phyloP scores from a whole-genome alignment of 2,329 filamentous ascomycete genomes.

The Pseudopithomyces maydicus region DNA sequence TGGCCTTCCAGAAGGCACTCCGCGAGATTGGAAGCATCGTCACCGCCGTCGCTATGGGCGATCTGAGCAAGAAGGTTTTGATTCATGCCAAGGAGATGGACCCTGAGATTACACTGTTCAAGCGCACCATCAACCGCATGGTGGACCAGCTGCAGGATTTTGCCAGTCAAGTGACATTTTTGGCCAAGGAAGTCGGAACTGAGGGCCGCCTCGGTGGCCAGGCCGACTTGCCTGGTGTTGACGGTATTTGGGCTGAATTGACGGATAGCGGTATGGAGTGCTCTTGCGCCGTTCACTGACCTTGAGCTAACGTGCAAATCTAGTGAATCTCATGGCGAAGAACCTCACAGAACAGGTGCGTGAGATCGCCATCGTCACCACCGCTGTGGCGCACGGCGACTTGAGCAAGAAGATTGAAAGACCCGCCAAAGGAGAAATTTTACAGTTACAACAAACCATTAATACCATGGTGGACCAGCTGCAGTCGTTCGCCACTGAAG shows the following conservation, averaged over 20 bases:
- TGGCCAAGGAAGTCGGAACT: constrained; percentile 94
- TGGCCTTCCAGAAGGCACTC: constrained; percentile 96
- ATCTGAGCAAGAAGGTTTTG: constrained; percentile 94
- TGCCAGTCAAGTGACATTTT: constrained; percentile 91
- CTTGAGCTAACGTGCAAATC: constrained; percentile 27
- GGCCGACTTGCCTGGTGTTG: constrained; percentile 89
- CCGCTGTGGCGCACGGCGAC: constrained; percentile 91
- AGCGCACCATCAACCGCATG: constrained; percentile 98
- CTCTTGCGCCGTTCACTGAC: constrained; percentile 16
- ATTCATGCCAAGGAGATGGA: constrained; percentile 98
- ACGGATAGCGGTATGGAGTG: constrained; percentile 62
- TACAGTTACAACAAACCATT: constrained; percentile 90
- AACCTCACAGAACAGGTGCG: constrained; percentile 97
- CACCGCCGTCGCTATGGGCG: constrained; percentile 91
- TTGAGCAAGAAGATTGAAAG: constrained; percentile 95
- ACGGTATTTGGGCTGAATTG: constrained; percentile 96
- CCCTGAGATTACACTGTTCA: constrained; percentile 96
- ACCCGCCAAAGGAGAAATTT: constrained; percentile 90
- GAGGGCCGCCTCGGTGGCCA: constrained; percentile 94
- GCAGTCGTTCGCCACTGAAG: constrained; percentile 68
- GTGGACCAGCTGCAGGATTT: constrained; percentile 98
- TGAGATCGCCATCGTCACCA: constrained; percentile 96
- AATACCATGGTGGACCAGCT: constrained; percentile 71
- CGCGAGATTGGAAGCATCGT: constrained; percentile 97
- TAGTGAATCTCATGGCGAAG: constrained; percentile 97